Evolutionary conservation across 495 filamentous ascomycete species (phyloP).

Genomic region (Wilcoxina mikolae): DNA sequence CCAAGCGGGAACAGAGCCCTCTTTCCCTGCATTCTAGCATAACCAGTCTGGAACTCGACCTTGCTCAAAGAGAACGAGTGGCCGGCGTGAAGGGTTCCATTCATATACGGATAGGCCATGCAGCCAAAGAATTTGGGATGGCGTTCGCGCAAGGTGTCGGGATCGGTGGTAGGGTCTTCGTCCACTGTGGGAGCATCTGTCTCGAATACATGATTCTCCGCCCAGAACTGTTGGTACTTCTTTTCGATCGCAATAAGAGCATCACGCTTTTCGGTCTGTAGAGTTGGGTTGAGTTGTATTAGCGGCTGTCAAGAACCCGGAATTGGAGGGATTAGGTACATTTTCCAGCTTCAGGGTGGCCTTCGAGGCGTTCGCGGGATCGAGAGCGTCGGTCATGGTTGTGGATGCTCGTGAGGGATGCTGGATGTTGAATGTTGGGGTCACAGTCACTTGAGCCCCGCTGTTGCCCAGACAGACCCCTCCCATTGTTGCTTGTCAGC

Average conservation of each 20-base stretch:
- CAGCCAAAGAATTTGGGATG: slow-evolving; percentile 85
- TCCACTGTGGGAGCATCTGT: slow-evolving; percentile 60
- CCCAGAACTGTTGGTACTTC: slow-evolving; percentile 82
- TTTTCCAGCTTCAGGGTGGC: slow-evolving; percentile 64
- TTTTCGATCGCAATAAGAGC: slow-evolving; percentile 75
- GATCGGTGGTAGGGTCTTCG: slow-evolving; percentile 58
- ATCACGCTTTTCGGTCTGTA: slow-evolving; percentile 83
- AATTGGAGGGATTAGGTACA: slow-evolving; percentile 31
- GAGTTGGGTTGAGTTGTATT: slow-evolving; percentile 15
- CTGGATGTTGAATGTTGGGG: too few relatives aligned
- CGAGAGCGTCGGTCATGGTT: slow-evolving; percentile 35
- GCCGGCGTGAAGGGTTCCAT: slow-evolving; percentile 81
- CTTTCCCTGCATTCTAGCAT: slow-evolving; percentile 79
- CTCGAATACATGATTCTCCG: slow-evolving; percentile 63
- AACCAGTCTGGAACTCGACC: slow-evolving; percentile 76
- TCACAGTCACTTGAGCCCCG: too few relatives aligned
- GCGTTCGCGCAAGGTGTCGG: slow-evolving; percentile 59
- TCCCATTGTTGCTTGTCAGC: not conserved
- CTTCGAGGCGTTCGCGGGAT: slow-evolving; percentile 46
- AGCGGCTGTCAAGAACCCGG: slow-evolving; percentile 8
- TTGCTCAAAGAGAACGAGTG: slow-evolving; percentile 83
- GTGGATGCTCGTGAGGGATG: too few relatives aligned
- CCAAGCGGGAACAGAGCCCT: slow-evolving; percentile 74
- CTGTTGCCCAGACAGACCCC: not conserved
- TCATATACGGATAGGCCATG: slow-evolving; percentile 95